These are phyloP conservation scores for Gynandropsis gynandra DNA, from an alignment of 345 rosid species.

Conservation along the genomic window DNA sequence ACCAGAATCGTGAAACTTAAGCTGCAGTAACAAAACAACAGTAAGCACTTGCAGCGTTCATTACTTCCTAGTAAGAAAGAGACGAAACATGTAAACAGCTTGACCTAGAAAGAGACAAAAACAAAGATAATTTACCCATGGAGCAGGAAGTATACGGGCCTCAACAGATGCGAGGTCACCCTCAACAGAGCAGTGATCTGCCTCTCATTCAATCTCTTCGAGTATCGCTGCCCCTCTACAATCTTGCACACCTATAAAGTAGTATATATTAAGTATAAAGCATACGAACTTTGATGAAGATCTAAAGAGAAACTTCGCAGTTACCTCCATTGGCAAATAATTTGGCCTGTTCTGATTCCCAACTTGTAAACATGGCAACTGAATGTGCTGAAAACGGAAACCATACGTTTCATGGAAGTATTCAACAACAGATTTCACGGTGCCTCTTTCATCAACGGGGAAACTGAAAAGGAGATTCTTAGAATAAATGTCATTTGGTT, in stretches of 20 bases:
- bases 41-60: not conserved
- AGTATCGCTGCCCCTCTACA: conserved; percentile 94
- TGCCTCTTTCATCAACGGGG: conserved; percentile 83
- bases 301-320: not conserved
- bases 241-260: conserved; percentile 77
- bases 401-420: conserved; percentile 81
- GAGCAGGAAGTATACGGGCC: conserved; percentile 94
- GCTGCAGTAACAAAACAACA: conserved; percentile 38
- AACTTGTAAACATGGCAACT: conserved; percentile 91
- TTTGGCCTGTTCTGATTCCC: conserved; percentile 87
- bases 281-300: not conserved
- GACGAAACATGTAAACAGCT: not conserved
- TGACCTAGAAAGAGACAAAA: not conserved
- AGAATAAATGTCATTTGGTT: not conserved
- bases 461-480: conserved; percentile 35
- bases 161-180: conserved; percentile 92
- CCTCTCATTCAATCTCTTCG: conserved; percentile 86
- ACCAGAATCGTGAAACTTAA: conserved; percentile 91
- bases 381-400: conserved; percentile 59
- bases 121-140: conserved; percentile 47
- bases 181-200: conserved; percentile 86
- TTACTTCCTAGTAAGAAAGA: not conserved
- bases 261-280: conserved; percentile 7
- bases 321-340: conserved; percentile 94
- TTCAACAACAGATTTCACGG: conserved; percentile 80